Base-by-base conservation (phyloP, 1,284 basidiomycete genomes). In the Moesziomyces sp. region DNA sequence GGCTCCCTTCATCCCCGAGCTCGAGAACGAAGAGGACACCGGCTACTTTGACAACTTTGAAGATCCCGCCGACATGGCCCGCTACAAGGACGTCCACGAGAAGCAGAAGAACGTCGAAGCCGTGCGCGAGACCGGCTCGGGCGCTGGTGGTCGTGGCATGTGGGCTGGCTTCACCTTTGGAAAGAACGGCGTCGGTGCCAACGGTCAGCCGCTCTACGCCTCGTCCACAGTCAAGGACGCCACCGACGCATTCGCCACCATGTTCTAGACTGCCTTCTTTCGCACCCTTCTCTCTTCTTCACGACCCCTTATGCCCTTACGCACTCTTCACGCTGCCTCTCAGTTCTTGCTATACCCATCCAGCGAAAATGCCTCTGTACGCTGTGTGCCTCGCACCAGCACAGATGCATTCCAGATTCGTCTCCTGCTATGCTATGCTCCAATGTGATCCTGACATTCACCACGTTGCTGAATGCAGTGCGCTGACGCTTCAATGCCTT, bases 41-140 rank as follows among this genome's bases (percentile, higher is more conserved):
- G 96, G 95, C 13, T 99, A 99, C 87, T 99, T 98, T 87, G 97
- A 99, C 85, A 94, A 97, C 84, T 99, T 98, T 85, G 91, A 91
- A 26, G 92, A 89, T 24, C 87, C 68, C 7, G 93, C 95, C 75
- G 97, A 99, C 84, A 97, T 99, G 94, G 94, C 94, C 50, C 98
- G 99, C 86, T 86, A 86, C 77, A 85, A 86, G 38, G 97, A 99
- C 85, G 97, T 99, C 8, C 91, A 93, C 85, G 97, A 98, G 86
- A 99, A 99, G 86, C 94, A 97, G 86, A 88, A 87, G 79, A 94
- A 97, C 84, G 95, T 99, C 45, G 96, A 97, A 52, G 74, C 78
- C 6, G 93, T 98, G 26, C 89, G 89, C 84, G 95, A 97, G 87
- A 62, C 54, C 14, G 78, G 77, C 34, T 51, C 69, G 28, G 70